Evolutionary conservation across 2,329 filamentous ascomycete species (phyloP).

Genomic region (Phoma sp.): DNA sequence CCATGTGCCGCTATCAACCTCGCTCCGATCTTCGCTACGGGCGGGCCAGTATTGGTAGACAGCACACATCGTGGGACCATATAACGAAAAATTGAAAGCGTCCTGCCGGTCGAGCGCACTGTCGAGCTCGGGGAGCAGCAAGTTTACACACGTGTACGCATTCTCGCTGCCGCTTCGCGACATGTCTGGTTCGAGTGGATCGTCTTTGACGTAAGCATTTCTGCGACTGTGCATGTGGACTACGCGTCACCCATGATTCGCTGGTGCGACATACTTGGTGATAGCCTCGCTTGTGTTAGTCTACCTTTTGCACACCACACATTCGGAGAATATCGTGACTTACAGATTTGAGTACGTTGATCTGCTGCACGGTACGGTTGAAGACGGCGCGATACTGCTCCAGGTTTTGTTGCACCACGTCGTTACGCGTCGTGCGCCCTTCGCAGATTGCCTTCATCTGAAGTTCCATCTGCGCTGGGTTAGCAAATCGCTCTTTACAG

Average conservation of each 20-base stretch:
- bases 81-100: neutral
- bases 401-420: slow-evolving; percentile 82
- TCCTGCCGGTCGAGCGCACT: neutral
- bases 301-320: slow-evolving; percentile 22
- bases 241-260: slow-evolving; percentile 45
- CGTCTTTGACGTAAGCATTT: slow-evolving; percentile 9
- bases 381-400: slow-evolving; percentile 88
- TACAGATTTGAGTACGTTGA: slow-evolving; percentile 65
- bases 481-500: slow-evolving; percentile 16
- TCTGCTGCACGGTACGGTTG: slow-evolving; percentile 76
- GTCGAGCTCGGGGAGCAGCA: slow-evolving; percentile 17
- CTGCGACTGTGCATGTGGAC: slow-evolving; percentile 27
- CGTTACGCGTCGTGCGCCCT: slow-evolving; percentile 74
- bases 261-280: slow-evolving; percentile 48
- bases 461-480: slow-evolving; percentile 72
- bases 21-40: slow-evolving; percentile 39
- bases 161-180: slow-evolving; percentile 4
- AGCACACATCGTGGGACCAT: slow-evolving; percentile 9
- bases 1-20: slow-evolving; percentile 15
- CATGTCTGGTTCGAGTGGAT: slow-evolving; percentile 5
- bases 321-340: slow-evolving; percentile 33
- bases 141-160: slow-evolving; percentile 13
- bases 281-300: slow-evolving; percentile 38
- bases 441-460: slow-evolving; percentile 98
- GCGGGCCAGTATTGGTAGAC: slow-evolving; percentile 11